phyloP scores from a whole-genome alignment of 768 basidiomycete genomes.

The Pleurotus cornucopiae region DNA sequence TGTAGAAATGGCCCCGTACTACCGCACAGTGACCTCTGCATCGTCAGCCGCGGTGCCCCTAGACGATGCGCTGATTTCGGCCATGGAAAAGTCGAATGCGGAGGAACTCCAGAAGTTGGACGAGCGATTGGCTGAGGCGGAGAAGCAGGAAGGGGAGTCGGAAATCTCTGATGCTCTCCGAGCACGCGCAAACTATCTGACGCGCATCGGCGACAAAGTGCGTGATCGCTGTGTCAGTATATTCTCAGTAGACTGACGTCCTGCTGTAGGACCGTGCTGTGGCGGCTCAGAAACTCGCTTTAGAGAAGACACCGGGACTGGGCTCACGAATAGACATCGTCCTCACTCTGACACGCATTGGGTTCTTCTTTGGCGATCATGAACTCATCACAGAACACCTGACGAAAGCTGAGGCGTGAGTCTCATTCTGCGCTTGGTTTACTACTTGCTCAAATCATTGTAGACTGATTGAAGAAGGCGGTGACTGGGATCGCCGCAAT shows the following conservation, averaged over 20 bases:
- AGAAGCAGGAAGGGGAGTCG: constrained; percentile 88
- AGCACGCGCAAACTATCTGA: constrained; percentile 80
- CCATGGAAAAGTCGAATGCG: constrained; percentile 66
- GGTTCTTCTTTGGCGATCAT: constrained; percentile 85
- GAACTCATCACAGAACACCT: constrained; percentile 68
- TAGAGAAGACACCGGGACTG: constrained; percentile 89
- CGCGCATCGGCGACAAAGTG: constrained; percentile 81
- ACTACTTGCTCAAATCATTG: no score
- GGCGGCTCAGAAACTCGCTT: constrained; percentile 75
- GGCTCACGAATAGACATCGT: constrained; percentile 93
- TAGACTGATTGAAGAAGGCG: constrained; percentile 89
- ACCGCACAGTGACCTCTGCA: constrained; percentile 50
- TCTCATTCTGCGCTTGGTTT: constrained; percentile 7
- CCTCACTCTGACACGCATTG: constrained; percentile 83
- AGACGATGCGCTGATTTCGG: constrained; percentile 48
- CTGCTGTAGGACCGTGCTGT: constrained; percentile 67
- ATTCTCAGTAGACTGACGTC: not conserved
- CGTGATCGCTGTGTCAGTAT: constrained; percentile 26
- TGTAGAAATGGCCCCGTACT: constrained; percentile 88
- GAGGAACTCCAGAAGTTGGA: constrained; percentile 73
- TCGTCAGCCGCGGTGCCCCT: constrained; percentile 40
- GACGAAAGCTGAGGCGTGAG: constrained; percentile 76
- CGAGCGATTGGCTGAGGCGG: constrained; percentile 75
- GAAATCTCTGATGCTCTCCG: constrained; percentile 89
- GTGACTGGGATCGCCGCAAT: constrained; percentile 97